phyloP scores from a whole-genome alignment of 2,329 filamentous ascomycete genomes.

The Claviceps maximensis region DNA sequence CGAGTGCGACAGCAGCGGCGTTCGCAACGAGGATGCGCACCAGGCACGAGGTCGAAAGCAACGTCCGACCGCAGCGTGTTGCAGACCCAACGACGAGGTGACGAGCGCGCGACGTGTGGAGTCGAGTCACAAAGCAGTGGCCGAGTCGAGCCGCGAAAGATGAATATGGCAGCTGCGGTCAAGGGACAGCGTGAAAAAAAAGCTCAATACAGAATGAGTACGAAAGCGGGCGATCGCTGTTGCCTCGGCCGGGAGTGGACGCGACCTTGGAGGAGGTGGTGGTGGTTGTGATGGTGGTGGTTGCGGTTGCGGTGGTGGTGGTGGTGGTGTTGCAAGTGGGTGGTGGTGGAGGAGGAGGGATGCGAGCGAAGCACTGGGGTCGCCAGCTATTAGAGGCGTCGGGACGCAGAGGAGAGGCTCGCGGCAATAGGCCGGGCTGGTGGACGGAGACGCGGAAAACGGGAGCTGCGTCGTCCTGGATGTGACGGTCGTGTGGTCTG shows the following conservation, averaged over 20 bases:
- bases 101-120: conserved; percentile 5
- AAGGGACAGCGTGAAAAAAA: neutral
- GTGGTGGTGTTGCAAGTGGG: conserved; percentile 10
- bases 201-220: conserved; percentile 1
- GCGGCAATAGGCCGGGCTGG: conserved; percentile 7
- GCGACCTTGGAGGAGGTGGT: conserved; percentile 5
- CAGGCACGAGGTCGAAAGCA: conserved; percentile 2
- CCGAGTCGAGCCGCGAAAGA: conserved; percentile 3
- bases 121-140: neutral
- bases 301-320: neutral
- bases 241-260: conserved; percentile 10
- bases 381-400: conserved; percentile 4
- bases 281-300: conserved; percentile 5
- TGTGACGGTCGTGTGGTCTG: neutral
- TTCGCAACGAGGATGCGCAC: conserved; percentile 5
- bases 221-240: conserved; percentile 3
- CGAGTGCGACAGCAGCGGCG: conserved; percentile 7
- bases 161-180: neutral
- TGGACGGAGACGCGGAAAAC: neutral
- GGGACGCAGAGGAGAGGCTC: conserved; percentile 6
- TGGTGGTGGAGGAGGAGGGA: conserved; percentile 11
- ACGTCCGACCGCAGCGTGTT: neutral
- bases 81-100: conserved; percentile 3
- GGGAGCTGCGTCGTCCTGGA: neutral
- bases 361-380: conserved; percentile 8